Evolutionary conservation across 306 rosid genomes (phyloP), one percentile per base, ranked within the genome.

Genomic region (Quillaja saponaria): DNA sequence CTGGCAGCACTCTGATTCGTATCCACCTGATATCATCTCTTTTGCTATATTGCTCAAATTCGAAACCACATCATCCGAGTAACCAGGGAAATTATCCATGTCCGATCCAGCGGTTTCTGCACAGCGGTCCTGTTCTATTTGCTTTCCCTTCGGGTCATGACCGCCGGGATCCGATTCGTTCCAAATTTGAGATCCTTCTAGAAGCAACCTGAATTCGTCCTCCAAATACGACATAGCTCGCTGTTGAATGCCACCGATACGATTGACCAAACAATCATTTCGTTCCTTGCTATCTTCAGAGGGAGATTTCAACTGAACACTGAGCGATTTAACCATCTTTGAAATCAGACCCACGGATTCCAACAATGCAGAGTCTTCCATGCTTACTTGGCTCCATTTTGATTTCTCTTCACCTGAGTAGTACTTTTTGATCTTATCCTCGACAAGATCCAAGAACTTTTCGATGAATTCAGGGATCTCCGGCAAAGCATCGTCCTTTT

Each of bases 181-280:
- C 6, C 38, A 55, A 0, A 0, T 55, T 74, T 44, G 73, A 1
- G 66, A 76, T 58, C 84, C 90, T 68, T 90, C 97, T 8, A 86
- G 49, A 13, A 86, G 61, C 13, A 68, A 5, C 1, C 89, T 70
- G 67, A 90, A 84, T 19, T 82, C 90, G 10, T 90, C 95, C 58
- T 90, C 95, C 60, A 90, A 68, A 81, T 61, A 70, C 10, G 85
- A 20, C 81, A 87, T 74, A 6, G 67, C 69, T 48, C 82, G 75
- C 58, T 85, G 85, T 10, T 85, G 87, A 47, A 79, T 69, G 34
- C 17, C 42, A 0, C 82, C 78, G 1, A 77, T 52, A 60, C 81
- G 86, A 18, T 91, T 91, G 47, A 79, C 31, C 71, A 82, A 41
- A 42, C 64, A 64, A 6, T 47, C 58, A 20, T 55, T 67, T 41